phyloP scores from a whole-genome alignment of 2,329 filamentous ascomycete genomes.

The Colletotrichum echinochloae region DNA sequence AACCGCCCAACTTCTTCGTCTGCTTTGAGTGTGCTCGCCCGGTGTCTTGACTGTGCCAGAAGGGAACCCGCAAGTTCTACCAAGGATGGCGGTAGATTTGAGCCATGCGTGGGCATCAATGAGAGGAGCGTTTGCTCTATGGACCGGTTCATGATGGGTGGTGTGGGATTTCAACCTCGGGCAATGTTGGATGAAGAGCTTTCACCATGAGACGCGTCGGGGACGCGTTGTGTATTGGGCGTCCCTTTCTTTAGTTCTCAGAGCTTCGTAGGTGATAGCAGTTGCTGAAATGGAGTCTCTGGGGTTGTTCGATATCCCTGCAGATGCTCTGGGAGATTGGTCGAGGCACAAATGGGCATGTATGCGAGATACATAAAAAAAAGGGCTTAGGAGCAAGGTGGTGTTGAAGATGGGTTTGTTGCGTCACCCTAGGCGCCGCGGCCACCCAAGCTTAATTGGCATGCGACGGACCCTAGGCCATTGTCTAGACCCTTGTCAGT shows the following conservation, averaged over 20 bases:
- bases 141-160: constrained; percentile 74
- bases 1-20: constrained; percentile 89
- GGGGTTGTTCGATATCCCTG: not conserved
- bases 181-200: constrained; percentile 2
- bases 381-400: constrained; percentile 1
- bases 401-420: constrained; percentile 32
- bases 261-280: not conserved
- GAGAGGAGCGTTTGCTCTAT: constrained; percentile 80
- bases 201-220: constrained; percentile 29
- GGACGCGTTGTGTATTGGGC: constrained; percentile 19
- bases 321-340: not conserved
- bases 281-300: not conserved
- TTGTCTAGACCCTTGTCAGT: constrained; percentile 28
- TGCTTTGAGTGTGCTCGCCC: constrained; percentile 80
- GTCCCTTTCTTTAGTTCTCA: not conserved
- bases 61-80: constrained; percentile 78
- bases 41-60: constrained; percentile 82
- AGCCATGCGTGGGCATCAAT: constrained; percentile 78
- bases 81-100: constrained; percentile 75
- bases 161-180: not conserved
- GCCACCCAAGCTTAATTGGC: constrained; percentile 32
- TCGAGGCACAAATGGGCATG: not conserved
- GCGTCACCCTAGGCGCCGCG: constrained; percentile 30
- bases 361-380: not conserved
- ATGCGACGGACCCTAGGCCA: constrained; percentile 21